Percentiles rank a stretch among this genome's conserved stretches.
Evolutionary conservation across 306 rosid species (phyloP).

Genomic region (Vigna mungo): DNA sequence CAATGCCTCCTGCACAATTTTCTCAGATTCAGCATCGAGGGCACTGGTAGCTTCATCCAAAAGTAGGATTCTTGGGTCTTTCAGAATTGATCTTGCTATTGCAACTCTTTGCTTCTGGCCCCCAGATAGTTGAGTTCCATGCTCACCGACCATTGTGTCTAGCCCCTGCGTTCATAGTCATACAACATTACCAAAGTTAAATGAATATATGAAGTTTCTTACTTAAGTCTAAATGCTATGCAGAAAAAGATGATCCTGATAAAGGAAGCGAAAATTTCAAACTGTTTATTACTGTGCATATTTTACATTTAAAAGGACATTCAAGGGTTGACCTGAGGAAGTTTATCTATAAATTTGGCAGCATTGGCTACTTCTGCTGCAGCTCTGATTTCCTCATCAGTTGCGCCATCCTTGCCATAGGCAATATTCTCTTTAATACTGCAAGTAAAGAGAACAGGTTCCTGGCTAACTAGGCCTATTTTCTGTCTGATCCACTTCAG

Average conservation of each 20-base stretch:
- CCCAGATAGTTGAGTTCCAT: slow-evolving; percentile 76
- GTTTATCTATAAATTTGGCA: slow-evolving; percentile 46
- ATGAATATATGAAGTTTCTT: background rate
- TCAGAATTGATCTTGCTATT: slow-evolving; percentile 77
- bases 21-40: slow-evolving; percentile 75
- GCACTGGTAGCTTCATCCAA: slow-evolving; percentile 70
- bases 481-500: slow-evolving; percentile 85
- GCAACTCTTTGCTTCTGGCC: slow-evolving; percentile 75
- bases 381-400: slow-evolving; percentile 52
- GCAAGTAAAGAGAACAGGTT: slow-evolving; percentile 73
- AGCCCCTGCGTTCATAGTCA: slow-evolving; percentile 53
- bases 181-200: background rate
- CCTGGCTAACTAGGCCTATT: slow-evolving; percentile 84
- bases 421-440: slow-evolving; percentile 82
- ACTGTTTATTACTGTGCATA: background rate
- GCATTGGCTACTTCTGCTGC: slow-evolving; percentile 49
- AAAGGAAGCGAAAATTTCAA: slow-evolving; percentile 20
- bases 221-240: background rate
- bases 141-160: slow-evolving; percentile 75
- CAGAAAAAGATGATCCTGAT: slow-evolving; percentile 1
- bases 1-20: slow-evolving; percentile 69
- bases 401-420: slow-evolving; percentile 75
- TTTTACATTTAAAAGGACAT: slow-evolving; percentile 12
- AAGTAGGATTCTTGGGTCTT: slow-evolving; percentile 73
- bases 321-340: slow-evolving; percentile 41